phyloP scores from a whole-genome alignment of 768 basidiomycete species.

The Leucocoprinus leucothites region DNA sequence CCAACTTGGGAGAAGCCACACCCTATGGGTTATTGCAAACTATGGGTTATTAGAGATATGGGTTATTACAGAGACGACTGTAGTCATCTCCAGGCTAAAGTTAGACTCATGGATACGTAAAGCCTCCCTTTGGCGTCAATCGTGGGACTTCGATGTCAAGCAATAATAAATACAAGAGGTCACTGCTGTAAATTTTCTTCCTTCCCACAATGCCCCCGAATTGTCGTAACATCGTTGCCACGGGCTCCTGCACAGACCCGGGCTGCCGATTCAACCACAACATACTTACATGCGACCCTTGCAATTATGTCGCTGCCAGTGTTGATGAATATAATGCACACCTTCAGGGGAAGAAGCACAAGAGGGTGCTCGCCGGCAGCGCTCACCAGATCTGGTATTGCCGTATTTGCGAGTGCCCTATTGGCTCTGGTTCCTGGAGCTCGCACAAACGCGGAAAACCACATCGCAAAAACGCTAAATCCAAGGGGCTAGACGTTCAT shows the following conservation, averaged over 20 bases:
- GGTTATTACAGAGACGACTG: too few species aligned
- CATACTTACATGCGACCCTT: conserved; percentile 37
- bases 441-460: conserved; percentile 2
- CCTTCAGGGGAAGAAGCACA: conserved; percentile 13
- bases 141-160: background rate
- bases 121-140: too few species aligned
- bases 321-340: conserved; percentile 25
- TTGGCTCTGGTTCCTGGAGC: background rate
- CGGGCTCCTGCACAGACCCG: conserved; percentile 30
- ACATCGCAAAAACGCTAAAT: conserved; percentile 4
- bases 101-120: too few species aligned
- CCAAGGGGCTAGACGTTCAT: background rate
- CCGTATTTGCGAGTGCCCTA: conserved; percentile 6
- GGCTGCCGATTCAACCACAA: conserved; percentile 33
- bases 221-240: conserved; percentile 34
- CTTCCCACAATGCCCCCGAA: conserved; percentile 13
- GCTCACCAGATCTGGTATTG: conserved; percentile 26
- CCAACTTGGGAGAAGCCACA: background rate
- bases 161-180: background rate
- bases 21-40: conserved; percentile 1
- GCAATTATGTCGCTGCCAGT: conserved; percentile 30
- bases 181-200: background rate
- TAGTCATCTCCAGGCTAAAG: too few species aligned
- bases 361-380: conserved; percentile 12
- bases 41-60: conserved; percentile 7